Conservation (phyloP, 2,329 filamentous ascomycete genomes). For the Magnaporthales sp. region DNA sequence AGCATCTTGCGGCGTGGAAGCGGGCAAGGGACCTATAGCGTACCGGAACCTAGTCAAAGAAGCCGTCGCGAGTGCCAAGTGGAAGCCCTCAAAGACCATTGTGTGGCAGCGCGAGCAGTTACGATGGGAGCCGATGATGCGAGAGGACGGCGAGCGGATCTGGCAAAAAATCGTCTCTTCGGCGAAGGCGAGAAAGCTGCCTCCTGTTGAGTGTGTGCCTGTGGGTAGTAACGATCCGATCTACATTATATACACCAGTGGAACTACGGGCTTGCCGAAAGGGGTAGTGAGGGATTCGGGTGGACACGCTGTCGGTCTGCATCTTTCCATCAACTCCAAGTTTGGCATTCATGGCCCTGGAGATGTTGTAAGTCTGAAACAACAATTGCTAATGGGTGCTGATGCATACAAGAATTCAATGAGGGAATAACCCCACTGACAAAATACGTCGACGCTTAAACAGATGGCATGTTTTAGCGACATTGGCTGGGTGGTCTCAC, state of each 20-base stretch:
- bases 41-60: slow-evolving; percentile 72
- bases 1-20: slow-evolving; percentile 87
- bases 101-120: slow-evolving; percentile 79
- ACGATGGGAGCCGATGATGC: slow-evolving; percentile 62
- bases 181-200: slow-evolving; percentile 50
- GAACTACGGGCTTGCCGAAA: slow-evolving; percentile 76
- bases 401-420: not conserved
- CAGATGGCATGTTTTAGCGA: slow-evolving; percentile 43
- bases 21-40: slow-evolving; percentile 66
- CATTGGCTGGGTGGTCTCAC: slow-evolving; percentile 84
- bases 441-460: not conserved
- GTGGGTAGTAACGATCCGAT: slow-evolving; percentile 69
- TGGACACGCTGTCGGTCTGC: slow-evolving; percentile 78
- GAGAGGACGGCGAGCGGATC: slow-evolving; percentile 60
- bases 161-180: slow-evolving; percentile 74
- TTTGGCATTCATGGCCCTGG: slow-evolving; percentile 78
- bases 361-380: slow-evolving; percentile 45
- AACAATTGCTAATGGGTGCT: too few species aligned
- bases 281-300: slow-evolving; percentile 76
- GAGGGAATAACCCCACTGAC: not conserved
- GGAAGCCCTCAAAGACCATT: slow-evolving; percentile 65
- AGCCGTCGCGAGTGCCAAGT: slow-evolving; percentile 56
- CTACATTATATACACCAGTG: slow-evolving; percentile 88
- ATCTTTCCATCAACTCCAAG: slow-evolving; percentile 72
- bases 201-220: slow-evolving; percentile 59